Evolutionary conservation across 179 eudicot species (phyloP), one percentile per base, ranked within the genome.

Genomic region (Drosera spatulata): DNA sequence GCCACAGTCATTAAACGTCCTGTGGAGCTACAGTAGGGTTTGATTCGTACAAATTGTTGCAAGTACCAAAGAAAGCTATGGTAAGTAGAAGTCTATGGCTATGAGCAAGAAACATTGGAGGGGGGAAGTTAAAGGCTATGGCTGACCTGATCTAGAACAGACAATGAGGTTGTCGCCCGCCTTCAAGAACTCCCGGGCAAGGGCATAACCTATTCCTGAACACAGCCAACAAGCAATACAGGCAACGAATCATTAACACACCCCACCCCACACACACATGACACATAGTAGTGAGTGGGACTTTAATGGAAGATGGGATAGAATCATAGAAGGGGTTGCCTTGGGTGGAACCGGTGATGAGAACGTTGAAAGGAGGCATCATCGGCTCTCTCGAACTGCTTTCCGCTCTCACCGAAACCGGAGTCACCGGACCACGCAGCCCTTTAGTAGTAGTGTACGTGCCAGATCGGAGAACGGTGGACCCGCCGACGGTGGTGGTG

Each of bases 201-300:
- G 80, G 50, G 97, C 97, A 80, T 83, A 88, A 38, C 97, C 97
- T 55, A 91, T 82, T 52, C 97, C 97, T 91, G 88, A 68, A 70
- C 11, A 45, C 13, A 13, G 6, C 10, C 48, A 45, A 22, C 33
- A 22, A 22, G 22, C 1, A 57, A 38, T 54, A 41, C 50, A 9
- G 7, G 15, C 10, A 57, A 10, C 2, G 10, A 8, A 60, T 49
- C 39, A 6, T 45, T 2, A 55, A 9, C 43, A 6, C 10, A 48
- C 3, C 12, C 2, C 11, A 13, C 10, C 10, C 38, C 39, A 10
- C 22, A 65, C n/a, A 3, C 42, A 59, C 7, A 7, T 4, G 1
- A 40, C 41, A 11, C 15, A 39, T 2, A 15, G 14, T 45, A 4
- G 39, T 1, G 10, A 39, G 37, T 33, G 41, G 38, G 7, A 38